A percentile compares a stretch with the other conserved stretches of the same genome.
Conservation (phyloP, 108 stramenopile genomes). For the Skeletonema marinoi region DNA sequence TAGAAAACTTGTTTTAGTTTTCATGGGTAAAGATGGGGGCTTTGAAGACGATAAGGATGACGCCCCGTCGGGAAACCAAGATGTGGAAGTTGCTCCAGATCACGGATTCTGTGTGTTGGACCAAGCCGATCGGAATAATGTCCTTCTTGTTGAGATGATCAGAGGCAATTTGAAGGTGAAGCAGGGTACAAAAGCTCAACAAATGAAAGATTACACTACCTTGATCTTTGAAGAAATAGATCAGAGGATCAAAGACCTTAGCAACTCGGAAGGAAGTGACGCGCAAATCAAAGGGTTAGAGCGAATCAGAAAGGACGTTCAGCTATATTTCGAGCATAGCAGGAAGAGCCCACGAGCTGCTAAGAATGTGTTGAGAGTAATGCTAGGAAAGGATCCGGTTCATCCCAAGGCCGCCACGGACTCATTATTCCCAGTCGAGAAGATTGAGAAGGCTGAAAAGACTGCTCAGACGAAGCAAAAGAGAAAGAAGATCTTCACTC, state of each 20-base stretch:
- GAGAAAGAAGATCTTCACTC: constrained; percentile 41
- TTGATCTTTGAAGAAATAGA: constrained; percentile 26
- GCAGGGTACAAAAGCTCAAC: constrained; percentile 24
- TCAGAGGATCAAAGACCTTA: constrained; percentile 25
- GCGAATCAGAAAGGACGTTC: constrained; percentile 27
- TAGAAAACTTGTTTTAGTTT: constrained; percentile 54
- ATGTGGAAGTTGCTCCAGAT: constrained; percentile 11
- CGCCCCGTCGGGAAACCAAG: background rate
- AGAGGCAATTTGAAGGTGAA: constrained; percentile 41
- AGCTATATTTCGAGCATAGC: constrained; percentile 26
- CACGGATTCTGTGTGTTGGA: constrained; percentile 67
- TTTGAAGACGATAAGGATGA: constrained; percentile 29
- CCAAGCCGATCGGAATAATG: constrained; percentile 55
- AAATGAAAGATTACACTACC: constrained; percentile 13
- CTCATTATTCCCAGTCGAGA: constrained; percentile 35
- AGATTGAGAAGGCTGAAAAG: constrained; percentile 13
- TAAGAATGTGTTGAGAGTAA: constrained; percentile 59
- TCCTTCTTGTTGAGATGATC: constrained; percentile 72
- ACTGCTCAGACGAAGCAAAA: constrained; percentile 39
- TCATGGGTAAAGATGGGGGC: constrained; percentile 17
- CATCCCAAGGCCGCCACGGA: constrained; percentile 28
- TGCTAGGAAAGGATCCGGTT: constrained; percentile 53
- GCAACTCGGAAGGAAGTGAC: constrained; percentile 19
- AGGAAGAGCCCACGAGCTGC: constrained; percentile 20
- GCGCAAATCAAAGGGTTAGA: constrained; percentile 17